Conservation (phyloP, 306 rosid genomes). For the Vigna angularis region DNA sequence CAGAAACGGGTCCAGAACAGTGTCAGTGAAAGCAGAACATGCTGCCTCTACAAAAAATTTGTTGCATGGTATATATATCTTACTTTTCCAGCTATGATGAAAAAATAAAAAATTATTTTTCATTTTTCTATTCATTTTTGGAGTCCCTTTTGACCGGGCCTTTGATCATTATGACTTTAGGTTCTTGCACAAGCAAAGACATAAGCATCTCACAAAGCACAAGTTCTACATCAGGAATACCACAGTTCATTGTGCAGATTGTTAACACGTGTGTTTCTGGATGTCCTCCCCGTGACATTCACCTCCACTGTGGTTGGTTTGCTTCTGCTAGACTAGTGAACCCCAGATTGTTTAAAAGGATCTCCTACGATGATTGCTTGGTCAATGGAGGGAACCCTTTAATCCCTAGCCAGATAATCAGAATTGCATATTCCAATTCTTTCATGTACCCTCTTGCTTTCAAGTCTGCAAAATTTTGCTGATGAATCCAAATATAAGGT, state of each 20-base stretch:
- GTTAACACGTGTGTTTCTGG: conserved; percentile 69
- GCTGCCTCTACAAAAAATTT: conserved; percentile 45
- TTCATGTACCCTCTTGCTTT: conserved; percentile 67
- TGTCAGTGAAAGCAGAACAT: conserved; percentile 40
- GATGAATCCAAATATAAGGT: conserved; percentile 43
- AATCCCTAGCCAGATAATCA: conserved; percentile 51
- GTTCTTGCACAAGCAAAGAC: conserved; percentile 61
- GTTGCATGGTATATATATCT: conserved; percentile 50
- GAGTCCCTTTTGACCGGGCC: neutral
- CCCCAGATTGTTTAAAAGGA: conserved; percentile 67
- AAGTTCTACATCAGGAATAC: conserved; percentile 63
- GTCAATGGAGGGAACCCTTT: conserved; percentile 69
- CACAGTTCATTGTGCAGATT: conserved; percentile 66
- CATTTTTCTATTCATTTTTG: neutral
- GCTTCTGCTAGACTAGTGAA: conserved; percentile 68
- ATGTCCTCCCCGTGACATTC: conserved; percentile 65
- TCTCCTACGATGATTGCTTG: conserved; percentile 70
- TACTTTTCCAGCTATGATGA: neutral
- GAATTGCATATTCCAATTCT: conserved; percentile 72
- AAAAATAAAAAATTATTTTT: neutral
- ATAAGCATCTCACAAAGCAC: conserved; percentile 71
- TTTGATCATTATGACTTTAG: conserved; percentile 45
- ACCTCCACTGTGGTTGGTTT: conserved; percentile 81
- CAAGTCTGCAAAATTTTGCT: conserved; percentile 68
- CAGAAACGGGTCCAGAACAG: conserved; percentile 43